These are phyloP conservation scores for Vicia sativa DNA, from an alignment of 306 rosid genomes.

Conservation along the genomic window DNA sequence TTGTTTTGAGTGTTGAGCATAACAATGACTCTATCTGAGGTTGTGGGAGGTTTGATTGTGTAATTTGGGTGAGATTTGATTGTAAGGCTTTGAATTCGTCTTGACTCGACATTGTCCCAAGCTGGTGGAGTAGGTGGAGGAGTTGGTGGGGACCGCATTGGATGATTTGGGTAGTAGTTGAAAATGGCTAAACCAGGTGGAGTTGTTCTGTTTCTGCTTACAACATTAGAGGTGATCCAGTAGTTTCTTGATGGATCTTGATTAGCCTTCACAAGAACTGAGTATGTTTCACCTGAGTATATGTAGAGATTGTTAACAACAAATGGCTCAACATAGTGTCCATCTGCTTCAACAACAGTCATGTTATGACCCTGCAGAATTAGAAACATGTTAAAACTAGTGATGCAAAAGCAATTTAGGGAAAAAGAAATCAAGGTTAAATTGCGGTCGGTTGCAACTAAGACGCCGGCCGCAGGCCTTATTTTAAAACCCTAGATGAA, in stretches of 20 bases:
- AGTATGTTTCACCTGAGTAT: conserved; percentile 91
- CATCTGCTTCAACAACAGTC: conserved; percentile 95
- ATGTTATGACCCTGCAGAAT: conserved; percentile 76
- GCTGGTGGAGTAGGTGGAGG: conserved; percentile 58
- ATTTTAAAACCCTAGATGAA: background rate
- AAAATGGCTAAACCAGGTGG: conserved; percentile 65
- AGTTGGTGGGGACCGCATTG: conserved; percentile 55
- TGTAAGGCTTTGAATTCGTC: conserved; percentile 63
- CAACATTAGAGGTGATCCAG: conserved; percentile 71
- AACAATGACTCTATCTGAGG: conserved; percentile 71
- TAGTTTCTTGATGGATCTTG: conserved; percentile 80
- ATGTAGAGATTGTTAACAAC: conserved; percentile 67
- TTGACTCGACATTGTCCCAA: conserved; percentile 52
- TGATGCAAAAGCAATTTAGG: background rate
- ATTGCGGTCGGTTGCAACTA: background rate
- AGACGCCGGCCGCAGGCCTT: background rate
- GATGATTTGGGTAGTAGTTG: conserved; percentile 91
- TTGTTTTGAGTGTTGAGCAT: conserved; percentile 78
- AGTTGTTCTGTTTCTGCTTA: conserved; percentile 62
- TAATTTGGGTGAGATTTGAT: conserved; percentile 58
- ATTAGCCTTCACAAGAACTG: conserved; percentile 71
- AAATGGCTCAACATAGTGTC: conserved; percentile 86
- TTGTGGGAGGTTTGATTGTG: conserved; percentile 59
- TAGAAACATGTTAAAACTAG: conserved; percentile 5
- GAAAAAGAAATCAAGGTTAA: background rate